Evolutionary conservation across 2,329 filamentous ascomycete genomes (phyloP).

Genomic region (Thelonectria discophora): DNA sequence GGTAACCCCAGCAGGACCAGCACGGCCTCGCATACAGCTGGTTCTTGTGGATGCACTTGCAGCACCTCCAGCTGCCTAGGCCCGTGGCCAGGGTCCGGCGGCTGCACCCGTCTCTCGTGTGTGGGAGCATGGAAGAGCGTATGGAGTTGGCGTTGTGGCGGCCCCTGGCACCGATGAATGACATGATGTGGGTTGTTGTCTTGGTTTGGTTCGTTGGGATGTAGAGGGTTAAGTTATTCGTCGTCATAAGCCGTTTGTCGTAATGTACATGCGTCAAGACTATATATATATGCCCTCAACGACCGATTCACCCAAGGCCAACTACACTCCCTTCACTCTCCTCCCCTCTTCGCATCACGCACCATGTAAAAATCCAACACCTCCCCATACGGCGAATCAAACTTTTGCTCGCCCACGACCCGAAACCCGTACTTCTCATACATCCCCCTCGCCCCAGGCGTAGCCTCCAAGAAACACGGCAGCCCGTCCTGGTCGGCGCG

Average conservation of each 20-base stretch:
- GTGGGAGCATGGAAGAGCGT: too few species aligned
- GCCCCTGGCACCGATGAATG: too few species aligned
- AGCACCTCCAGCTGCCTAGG: too few species aligned
- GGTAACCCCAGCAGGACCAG: too few species aligned
- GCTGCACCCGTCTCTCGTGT: too few species aligned
- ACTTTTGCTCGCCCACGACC: constrained; percentile 47
- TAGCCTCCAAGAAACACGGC: constrained; percentile 61
- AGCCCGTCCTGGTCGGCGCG: constrained; percentile 54
- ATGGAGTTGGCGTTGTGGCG: too few species aligned
- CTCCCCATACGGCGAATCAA: constrained; percentile 45
- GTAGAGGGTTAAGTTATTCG: not conserved
- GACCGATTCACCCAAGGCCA: constrained; percentile 1
- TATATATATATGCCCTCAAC: not conserved
- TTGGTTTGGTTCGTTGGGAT: too few species aligned
- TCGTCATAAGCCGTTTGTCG: not conserved
- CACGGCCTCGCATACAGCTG: too few species aligned
- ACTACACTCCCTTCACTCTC: constrained; percentile 7
- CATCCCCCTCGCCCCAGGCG: constrained; percentile 54
- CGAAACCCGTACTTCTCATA: constrained; percentile 61
- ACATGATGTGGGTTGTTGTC: too few species aligned
- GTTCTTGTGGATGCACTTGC: too few species aligned
- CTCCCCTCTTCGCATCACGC: constrained; percentile 33
- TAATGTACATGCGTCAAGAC: not conserved
- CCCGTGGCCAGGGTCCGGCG: too few species aligned
- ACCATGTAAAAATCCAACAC: constrained; percentile 51